phyloP scores from a whole-genome alignment of 306 rosid species.

The Biancaea sappan region DNA sequence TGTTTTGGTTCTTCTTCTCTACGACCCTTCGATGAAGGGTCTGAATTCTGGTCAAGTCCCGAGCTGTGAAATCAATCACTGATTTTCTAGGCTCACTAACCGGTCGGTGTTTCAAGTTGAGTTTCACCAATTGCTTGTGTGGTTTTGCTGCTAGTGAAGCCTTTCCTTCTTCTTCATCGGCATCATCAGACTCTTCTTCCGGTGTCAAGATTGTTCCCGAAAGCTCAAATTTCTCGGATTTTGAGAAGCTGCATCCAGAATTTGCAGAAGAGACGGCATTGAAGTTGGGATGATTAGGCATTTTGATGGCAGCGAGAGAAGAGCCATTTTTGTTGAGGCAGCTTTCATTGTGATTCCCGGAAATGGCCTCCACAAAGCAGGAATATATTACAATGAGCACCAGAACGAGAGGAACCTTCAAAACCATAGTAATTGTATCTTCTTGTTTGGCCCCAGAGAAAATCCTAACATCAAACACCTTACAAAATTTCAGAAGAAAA shows the following conservation, averaged over 20 bases:
- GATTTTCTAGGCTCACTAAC: constrained; percentile 51
- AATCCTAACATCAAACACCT: constrained; percentile 46
- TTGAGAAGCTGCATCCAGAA: constrained; percentile 56
- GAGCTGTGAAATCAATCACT: constrained; percentile 51
- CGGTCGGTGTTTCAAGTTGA: constrained; percentile 59
- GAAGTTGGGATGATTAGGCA: constrained; percentile 70
- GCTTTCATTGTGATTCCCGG: constrained; percentile 40
- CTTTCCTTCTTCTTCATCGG: constrained; percentile 22
- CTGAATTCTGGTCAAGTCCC: constrained; percentile 79
- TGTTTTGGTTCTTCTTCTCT: constrained; percentile 86
- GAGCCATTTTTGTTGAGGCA: constrained; percentile 57
- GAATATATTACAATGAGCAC: constrained; percentile 42
- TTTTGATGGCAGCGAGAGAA: constrained; percentile 62
- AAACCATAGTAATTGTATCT: constrained; percentile 42
- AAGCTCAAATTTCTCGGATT: constrained; percentile 34
- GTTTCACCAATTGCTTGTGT: constrained; percentile 58
- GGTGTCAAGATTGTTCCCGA: constrained; percentile 33
- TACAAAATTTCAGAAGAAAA: constrained; percentile 2
- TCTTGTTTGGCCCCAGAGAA: constrained; percentile 41
- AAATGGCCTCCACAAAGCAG: constrained; percentile 36
- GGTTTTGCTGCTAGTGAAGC: constrained; percentile 18
- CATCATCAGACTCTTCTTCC: constrained; percentile 32
- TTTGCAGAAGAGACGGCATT: constrained; percentile 54
- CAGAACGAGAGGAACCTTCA: constrained; percentile 38
- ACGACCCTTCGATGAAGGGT: constrained; percentile 67